Conservation (phyloP, 1,284 basidiomycete species). For the Cutaneotrichosporon sp. region DNA sequence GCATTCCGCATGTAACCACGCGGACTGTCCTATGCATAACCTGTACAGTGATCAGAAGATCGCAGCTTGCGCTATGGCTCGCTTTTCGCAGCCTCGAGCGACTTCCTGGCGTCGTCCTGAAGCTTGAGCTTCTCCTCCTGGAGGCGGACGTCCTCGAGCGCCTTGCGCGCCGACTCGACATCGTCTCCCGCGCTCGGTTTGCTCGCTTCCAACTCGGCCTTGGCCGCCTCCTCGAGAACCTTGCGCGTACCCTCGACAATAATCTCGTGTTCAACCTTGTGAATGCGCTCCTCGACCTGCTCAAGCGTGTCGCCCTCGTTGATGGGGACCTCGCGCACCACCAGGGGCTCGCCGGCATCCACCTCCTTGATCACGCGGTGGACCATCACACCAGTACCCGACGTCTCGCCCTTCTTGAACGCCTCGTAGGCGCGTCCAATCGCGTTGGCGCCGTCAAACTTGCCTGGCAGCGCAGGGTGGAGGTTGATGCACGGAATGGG, state of each 20-base stretch:
- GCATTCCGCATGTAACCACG: too few species aligned
- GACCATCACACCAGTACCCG: conserved; percentile 81
- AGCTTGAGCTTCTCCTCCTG: conserved; percentile 1
- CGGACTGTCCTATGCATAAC: conserved; percentile 2
- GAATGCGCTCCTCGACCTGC: conserved; percentile 71
- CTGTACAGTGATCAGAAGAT: background rate
- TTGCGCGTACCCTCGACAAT: conserved; percentile 77
- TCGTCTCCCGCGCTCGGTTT: background rate
- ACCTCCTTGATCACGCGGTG: conserved; percentile 91
- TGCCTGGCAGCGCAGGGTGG: conserved; percentile 89
- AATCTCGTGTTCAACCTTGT: conserved; percentile 78
- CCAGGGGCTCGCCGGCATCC: conserved; percentile 80
- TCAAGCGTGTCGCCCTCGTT: conserved; percentile 66
- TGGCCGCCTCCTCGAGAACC: conserved; percentile 55
- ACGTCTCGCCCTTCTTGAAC: conserved; percentile 72
- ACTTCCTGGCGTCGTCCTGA: background rate
- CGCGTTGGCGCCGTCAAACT: conserved; percentile 88
- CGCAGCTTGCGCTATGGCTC: too few species aligned
- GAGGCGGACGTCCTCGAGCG: conserved; percentile 1
- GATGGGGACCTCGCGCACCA: conserved; percentile 74
- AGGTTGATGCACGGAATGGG: conserved; percentile 88
- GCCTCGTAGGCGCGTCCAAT: conserved; percentile 86
- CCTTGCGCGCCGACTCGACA: background rate
- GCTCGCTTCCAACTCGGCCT: background rate
- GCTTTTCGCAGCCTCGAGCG: background rate